These are phyloP conservation scores for Chlorella sp. DNA, from an alignment of 139 green algal genomes.

Conservation along the genomic window DNA sequence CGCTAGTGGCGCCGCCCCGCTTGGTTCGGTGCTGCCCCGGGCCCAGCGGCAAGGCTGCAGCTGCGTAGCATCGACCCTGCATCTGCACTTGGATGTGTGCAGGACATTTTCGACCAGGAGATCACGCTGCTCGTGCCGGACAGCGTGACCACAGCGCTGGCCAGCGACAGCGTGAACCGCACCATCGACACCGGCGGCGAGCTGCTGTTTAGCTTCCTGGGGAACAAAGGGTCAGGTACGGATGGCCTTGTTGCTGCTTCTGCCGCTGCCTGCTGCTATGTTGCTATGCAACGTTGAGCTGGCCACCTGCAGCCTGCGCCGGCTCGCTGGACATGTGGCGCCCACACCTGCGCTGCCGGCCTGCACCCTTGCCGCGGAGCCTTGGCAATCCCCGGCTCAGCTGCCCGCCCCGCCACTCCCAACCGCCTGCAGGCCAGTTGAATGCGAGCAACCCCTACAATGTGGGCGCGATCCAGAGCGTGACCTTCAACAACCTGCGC, in stretches of 20 bases:
- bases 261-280: background rate
- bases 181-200: background rate
- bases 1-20: background rate
- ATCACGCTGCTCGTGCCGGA: constrained; percentile 19
- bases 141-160: background rate
- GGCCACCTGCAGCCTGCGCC: too few species aligned
- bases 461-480: constrained; percentile 9
- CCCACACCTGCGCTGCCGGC: too few species aligned
- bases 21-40: background rate
- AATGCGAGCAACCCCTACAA: constrained; percentile 51
- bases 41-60: too few species aligned
- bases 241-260: too few species aligned
- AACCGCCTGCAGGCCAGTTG: constrained; percentile 2
- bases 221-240: constrained; percentile 23
- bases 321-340: too few species aligned
- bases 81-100: background rate
- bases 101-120: constrained; percentile 35
- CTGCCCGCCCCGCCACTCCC: constrained; percentile 5
- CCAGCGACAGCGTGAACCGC: background rate
- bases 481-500: constrained; percentile 69
- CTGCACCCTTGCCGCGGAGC: too few species aligned
- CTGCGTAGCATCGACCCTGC: background rate
- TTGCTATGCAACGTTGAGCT: background rate
- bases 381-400: too few species aligned
- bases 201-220: constrained; percentile 43